These are phyloP conservation scores for Trichoderma pleuroti DNA, from an alignment of 2,329 filamentous ascomycete species.

Conservation along the genomic window DNA sequence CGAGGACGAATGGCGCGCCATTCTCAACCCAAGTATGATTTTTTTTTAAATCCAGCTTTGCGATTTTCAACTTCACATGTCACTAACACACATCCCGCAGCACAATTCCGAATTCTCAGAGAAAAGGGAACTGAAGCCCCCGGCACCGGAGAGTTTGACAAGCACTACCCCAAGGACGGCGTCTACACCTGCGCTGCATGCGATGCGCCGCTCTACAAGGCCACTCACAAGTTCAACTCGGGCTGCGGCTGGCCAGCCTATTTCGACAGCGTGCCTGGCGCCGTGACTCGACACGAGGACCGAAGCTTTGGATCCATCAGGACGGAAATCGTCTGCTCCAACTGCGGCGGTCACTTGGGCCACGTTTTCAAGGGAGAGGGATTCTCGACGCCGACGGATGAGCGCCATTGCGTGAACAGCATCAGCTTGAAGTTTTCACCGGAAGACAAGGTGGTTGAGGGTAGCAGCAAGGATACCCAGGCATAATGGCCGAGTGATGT, in stretches of 20 bases:
- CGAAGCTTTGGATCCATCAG: constrained; percentile 73
- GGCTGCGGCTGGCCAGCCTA: constrained; percentile 98
- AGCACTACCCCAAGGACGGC: constrained; percentile 72
- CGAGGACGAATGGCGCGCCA: constrained; percentile 83
- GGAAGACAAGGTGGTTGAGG: constrained; percentile 52
- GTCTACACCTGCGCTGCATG: constrained; percentile 88
- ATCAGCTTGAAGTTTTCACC: constrained; percentile 78
- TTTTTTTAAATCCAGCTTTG: not conserved
- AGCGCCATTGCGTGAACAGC: constrained; percentile 96
- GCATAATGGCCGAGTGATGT: constrained; percentile 24
- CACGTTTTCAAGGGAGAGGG: constrained; percentile 93
- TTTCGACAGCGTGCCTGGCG: constrained; percentile 90
- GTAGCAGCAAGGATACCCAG: constrained; percentile 36
- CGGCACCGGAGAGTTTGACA: constrained; percentile 78
- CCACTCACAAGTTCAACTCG: constrained; percentile 90
- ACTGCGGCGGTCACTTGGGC: constrained; percentile 91
- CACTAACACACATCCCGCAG: constrained; percentile 44
- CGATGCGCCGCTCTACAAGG: constrained; percentile 83
- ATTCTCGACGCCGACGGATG: constrained; percentile 80
- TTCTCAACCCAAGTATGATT: constrained; percentile 60
- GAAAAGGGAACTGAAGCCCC: constrained; percentile 87
- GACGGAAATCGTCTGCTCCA: constrained; percentile 90
- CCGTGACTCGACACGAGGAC: constrained; percentile 80
- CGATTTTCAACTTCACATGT: not conserved
- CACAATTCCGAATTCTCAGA: constrained; percentile 92